Conservation (phyloP, 2,329 filamentous ascomycete species). For the Trichoderma atroviride region DNA sequence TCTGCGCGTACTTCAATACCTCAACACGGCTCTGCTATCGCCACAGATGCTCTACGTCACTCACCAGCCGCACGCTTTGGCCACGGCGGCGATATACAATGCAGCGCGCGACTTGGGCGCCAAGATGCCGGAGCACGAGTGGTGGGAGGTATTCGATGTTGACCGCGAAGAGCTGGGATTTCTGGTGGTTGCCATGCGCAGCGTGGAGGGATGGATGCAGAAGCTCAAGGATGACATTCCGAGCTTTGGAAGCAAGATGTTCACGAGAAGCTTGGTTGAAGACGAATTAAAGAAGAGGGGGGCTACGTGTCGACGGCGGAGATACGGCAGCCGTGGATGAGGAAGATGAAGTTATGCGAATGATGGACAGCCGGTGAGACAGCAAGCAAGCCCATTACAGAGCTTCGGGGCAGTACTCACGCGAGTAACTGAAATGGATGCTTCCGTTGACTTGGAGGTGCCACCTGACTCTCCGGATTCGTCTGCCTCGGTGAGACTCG, state of each 20-base stretch:
- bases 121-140: conserved; percentile 80
- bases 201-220: conserved; percentile 70
- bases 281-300: conserved; percentile 61
- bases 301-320: conserved; percentile 41
- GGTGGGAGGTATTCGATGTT: conserved; percentile 99
- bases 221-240: conserved; percentile 61
- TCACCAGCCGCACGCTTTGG: conserved; percentile 83
- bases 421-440: not conserved
- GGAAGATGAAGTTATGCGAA: conserved; percentile 50
- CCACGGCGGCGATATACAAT: conserved; percentile 88
- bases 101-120: conserved; percentile 75
- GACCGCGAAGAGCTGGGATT: conserved; percentile 94
- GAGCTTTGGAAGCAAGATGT: conserved; percentile 51
- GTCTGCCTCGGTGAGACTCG: not conserved
- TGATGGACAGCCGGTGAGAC: conserved; percentile 39
- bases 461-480: not conserved
- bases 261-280: conserved; percentile 61
- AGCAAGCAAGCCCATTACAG: not conserved
- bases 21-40: conserved; percentile 85
- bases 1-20: conserved; percentile 68
- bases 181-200: conserved; percentile 81
- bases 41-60: conserved; percentile 90
- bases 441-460: not conserved
- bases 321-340: conserved; percentile 40
- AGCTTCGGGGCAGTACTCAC: not conserved